Evolutionary conservation across 371 early-diverging fungal species (phyloP).

Genomic region (Mortierella sp.): DNA sequence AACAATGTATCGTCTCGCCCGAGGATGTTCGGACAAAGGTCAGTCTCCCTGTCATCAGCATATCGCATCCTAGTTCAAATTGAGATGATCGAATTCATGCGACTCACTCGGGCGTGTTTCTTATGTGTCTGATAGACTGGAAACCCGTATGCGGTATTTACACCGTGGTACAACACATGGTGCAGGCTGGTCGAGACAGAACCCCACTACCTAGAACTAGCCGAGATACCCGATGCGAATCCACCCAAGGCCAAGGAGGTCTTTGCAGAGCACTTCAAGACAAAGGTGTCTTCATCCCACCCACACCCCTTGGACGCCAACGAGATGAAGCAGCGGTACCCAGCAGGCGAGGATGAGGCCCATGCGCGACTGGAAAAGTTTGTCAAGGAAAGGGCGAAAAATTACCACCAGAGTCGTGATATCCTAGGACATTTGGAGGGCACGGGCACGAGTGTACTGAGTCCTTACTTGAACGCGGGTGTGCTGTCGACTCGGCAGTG

Average conservation of each 20-base stretch:
- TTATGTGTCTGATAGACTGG: conserved; percentile 56
- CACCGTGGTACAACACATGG: conserved; percentile 62
- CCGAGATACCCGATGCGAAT: conserved; percentile 32
- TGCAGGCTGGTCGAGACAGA: conserved; percentile 44
- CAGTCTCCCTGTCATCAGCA: conserved; percentile 8
- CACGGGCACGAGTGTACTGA: conserved; percentile 53
- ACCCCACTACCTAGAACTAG: conserved; percentile 31
- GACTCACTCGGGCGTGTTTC: no score
- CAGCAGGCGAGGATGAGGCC: conserved; percentile 58
- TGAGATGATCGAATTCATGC: no score
- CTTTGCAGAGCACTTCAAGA: conserved; percentile 29
- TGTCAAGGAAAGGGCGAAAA: conserved; percentile 21
- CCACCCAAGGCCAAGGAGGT: conserved; percentile 18
- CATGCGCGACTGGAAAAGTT: conserved; percentile 42
- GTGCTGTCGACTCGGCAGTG: conserved; percentile 64
- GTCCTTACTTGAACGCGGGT: conserved; percentile 61
- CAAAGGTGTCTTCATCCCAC: conserved; percentile 56
- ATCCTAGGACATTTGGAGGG: conserved; percentile 40
- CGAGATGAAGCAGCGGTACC: conserved; percentile 39
- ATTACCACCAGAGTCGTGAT: conserved; percentile 50
- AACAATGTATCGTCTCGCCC: conserved; percentile 70
- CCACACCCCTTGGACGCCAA: conserved; percentile 46
- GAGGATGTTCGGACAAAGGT: conserved; percentile 61
- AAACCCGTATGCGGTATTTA: conserved; percentile 59
- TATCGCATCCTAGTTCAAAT: no score